Base-by-base conservation (phyloP, 2,329 filamentous ascomycete species). In the Lecanicillium sp. region DNA sequence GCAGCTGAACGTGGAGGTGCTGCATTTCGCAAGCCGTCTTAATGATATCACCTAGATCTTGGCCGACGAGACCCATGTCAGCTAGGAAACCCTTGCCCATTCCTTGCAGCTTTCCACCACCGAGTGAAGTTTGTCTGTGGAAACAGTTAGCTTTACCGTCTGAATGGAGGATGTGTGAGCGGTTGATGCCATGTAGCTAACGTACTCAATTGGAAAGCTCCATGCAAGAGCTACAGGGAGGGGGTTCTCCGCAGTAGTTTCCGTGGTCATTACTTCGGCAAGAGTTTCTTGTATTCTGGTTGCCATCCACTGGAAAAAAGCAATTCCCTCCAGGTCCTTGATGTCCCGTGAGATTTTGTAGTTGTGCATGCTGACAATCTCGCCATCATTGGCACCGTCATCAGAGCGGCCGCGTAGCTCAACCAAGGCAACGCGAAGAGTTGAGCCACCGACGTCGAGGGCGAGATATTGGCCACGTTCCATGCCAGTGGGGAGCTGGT, bases 201-300 rank as follows among this genome's bases (percentile, higher is more conserved):
- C 75, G 53, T 64, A 81, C 78, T 83, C 74, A 32, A 83, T 76
- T 18, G 79, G 79, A 48, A 84, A 84, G 42, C 78, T 83, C 78
- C 79, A 83, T 5, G 79, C 75, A 44, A 83, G 55, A 1, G 78
- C 78, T 60, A 81, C 65, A 8, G 70, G 70, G 37, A 83, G 59
- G 19, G 71, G 66, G 3, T 62, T 56, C 17, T 63, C 60, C 5
- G 56, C 51, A 31, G 48, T 54, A 41, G 60, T 55, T 16, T 54
- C 57, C 3, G 58, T 54, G 32, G 62, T 58, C 16, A 63, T 50
- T 14, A 66, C 68, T 31, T 61, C 60, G 6, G 62, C 57, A 9
- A 83, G 58, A 2, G 75, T 77, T 35, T 80, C 71, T 37, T 63
- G 54, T 48, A 83, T 78, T 45, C 67, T 70, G 30, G 65, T 62